Conservation (phyloP, 2,329 filamentous ascomycete species). For the Cladobotryum mycophilum region DNA sequence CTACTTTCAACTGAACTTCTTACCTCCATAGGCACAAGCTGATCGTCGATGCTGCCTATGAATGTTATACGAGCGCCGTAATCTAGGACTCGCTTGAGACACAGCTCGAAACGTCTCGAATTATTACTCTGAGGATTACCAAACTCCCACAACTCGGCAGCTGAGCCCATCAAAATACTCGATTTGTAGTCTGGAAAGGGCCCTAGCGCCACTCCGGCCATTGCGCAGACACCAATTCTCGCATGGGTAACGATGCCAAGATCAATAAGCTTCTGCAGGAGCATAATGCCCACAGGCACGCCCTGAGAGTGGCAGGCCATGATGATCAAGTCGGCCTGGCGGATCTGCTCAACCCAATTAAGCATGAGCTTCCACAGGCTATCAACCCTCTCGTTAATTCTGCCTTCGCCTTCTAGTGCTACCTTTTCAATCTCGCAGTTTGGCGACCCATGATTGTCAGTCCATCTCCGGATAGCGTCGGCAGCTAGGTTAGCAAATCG, state of each 20-base stretch:
- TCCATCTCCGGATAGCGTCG: slow-evolving; percentile 77
- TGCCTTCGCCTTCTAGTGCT: slow-evolving; percentile 88
- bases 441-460: slow-evolving; percentile 62
- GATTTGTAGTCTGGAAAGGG: slow-evolving; percentile 91
- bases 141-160: slow-evolving; percentile 94
- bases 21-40: slow-evolving; percentile 87
- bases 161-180: slow-evolving; percentile 79
- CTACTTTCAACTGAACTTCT: slow-evolving; percentile 13
- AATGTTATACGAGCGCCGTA: slow-evolving; percentile 81
- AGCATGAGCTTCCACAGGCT: slow-evolving; percentile 90
- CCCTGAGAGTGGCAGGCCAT: slow-evolving; percentile 95
- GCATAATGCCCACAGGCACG: slow-evolving; percentile 86
- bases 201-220: slow-evolving; percentile 87
- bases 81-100: slow-evolving; percentile 66
- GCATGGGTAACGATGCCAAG: slow-evolving; percentile 74
- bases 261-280: slow-evolving; percentile 86
- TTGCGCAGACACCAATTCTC: slow-evolving; percentile 78
- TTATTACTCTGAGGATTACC: slow-evolving; percentile 74
- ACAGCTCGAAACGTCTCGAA: slow-evolving; percentile 71
- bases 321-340: slow-evolving; percentile 80
- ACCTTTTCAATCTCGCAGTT: slow-evolving; percentile 88
- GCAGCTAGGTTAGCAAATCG: slow-evolving; percentile 86
- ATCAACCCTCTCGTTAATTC: slow-evolving; percentile 81
- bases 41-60: slow-evolving; percentile 92
- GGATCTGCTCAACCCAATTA: slow-evolving; percentile 90